Percentiles rank a stretch among this genome's conserved stretches.
phyloP scores from a whole-genome alignment of 2,329 filamentous ascomycete genomes.

The Blastomyces gilchristii region DNA sequence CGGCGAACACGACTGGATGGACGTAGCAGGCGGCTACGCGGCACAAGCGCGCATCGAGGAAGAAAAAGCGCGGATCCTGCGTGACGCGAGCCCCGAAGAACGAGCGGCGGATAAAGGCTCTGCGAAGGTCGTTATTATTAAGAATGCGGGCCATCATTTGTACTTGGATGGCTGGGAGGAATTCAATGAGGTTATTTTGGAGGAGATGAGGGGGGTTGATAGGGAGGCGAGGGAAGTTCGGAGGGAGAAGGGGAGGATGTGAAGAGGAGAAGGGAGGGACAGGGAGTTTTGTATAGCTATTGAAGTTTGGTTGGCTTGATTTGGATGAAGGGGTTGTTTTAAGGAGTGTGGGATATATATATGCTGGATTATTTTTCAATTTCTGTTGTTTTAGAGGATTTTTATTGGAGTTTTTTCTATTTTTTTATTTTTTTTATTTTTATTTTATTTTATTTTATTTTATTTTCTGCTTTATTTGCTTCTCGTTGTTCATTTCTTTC shows the following conservation, averaged over 20 bases:
- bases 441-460: no score
- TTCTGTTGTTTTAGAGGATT: no score
- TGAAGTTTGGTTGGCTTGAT: no score
- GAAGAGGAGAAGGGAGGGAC: no score
- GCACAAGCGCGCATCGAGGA: conserved; percentile 69
- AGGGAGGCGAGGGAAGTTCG: not conserved
- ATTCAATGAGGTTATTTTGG: conserved; percentile 55
- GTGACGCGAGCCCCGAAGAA: conserved; percentile 45
- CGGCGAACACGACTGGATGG: conserved; percentile 98
- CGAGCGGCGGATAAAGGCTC: conserved; percentile 62
- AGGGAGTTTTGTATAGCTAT: not conserved
- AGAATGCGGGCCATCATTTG: conserved; percentile 59
- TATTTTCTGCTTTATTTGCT: no score
- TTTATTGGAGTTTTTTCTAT: no score
- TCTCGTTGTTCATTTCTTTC: no score
- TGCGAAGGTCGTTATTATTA: conserved; percentile 71
- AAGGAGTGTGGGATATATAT: no score
- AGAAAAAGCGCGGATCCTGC: conserved; percentile 51
- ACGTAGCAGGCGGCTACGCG: conserved; percentile 72
- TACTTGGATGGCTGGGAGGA: conserved; percentile 62
- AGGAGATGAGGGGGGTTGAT: conserved; percentile 45
- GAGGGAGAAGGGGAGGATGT: not conserved
- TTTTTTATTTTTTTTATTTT: no score
- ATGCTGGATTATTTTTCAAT: no score
- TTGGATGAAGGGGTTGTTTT: no score